Evolutionary conservation across 2,329 filamentous ascomycete genomes (phyloP).

Genomic region (Monilinia fructicola): DNA sequence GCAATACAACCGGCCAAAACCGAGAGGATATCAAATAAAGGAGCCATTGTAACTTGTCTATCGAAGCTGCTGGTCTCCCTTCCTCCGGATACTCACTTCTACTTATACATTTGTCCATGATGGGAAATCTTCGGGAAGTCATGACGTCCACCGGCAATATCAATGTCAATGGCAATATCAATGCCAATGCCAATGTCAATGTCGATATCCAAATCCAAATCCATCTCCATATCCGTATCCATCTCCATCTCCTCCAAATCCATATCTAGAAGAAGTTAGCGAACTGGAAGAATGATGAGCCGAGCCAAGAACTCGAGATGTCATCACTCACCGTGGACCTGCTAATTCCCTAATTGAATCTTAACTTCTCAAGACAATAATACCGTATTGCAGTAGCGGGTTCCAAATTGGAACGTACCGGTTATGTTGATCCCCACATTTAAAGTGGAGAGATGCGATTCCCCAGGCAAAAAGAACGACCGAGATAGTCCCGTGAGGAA

Average conservation of each 20-base stretch:
- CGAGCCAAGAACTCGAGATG: neutral
- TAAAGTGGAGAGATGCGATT: neutral
- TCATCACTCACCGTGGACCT: neutral
- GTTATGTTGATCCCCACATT: neutral
- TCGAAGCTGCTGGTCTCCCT: constrained; percentile 2
- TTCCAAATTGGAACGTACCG: neutral
- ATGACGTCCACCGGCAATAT: neutral
- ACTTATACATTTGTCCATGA: constrained; percentile 6
- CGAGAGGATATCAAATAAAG: constrained; percentile 13
- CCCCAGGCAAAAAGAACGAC: neutral
- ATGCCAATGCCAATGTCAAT: neutral
- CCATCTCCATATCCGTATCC: no score
- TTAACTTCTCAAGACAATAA: neutral
- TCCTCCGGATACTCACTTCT: neutral
- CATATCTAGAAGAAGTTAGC: neutral
- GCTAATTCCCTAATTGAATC: neutral
- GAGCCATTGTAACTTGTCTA: constrained; percentile 20
- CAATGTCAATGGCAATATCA: neutral
- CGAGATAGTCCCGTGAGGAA: neutral
- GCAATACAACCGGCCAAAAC: constrained; percentile 18
- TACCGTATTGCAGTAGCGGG: no score
- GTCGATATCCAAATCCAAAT: no score
- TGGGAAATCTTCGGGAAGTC: constrained; percentile 15
- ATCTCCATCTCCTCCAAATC: no score
- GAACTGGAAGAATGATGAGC: neutral